Conservation (phyloP, 2,329 filamentous ascomycete genomes). For the Microdochium trichocladiopsis region DNA sequence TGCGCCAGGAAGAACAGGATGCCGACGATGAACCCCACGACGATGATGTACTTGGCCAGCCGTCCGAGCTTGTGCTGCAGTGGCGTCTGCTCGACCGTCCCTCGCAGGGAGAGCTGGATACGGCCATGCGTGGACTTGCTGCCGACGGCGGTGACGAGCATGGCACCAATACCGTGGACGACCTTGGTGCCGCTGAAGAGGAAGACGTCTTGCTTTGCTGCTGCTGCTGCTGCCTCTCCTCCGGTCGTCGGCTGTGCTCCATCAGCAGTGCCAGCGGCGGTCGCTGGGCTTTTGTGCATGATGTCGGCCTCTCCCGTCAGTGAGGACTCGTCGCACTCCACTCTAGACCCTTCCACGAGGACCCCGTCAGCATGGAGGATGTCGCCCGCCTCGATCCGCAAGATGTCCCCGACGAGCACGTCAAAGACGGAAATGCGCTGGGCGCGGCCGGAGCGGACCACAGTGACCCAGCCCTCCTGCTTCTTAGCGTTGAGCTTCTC, state of each 20-base stretch:
- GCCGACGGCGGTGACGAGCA: slow-evolving; percentile 46
- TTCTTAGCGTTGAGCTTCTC: slow-evolving; percentile 50
- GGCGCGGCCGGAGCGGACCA: slow-evolving; percentile 56
- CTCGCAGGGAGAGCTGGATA: slow-evolving; percentile 47
- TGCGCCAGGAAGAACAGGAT: slow-evolving; percentile 71
- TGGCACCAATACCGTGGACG: slow-evolving; percentile 46
- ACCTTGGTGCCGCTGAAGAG: slow-evolving; percentile 50
- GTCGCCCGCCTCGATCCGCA: slow-evolving; percentile 61
- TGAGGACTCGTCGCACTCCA: slow-evolving; percentile 65
- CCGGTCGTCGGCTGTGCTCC: too few species aligned
- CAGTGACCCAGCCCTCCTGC: slow-evolving; percentile 55
- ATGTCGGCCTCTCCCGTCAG: slow-evolving; percentile 64
- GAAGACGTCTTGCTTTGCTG: slow-evolving; percentile 53
- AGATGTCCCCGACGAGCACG: slow-evolving; percentile 57
- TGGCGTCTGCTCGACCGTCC: slow-evolving; percentile 43
- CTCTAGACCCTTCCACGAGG: slow-evolving; percentile 54
- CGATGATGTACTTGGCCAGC: slow-evolving; percentile 42
- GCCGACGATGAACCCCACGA: slow-evolving; percentile 57
- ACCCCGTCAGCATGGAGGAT: slow-evolving; percentile 61
- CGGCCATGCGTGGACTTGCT: slow-evolving; percentile 47
- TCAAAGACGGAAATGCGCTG: slow-evolving; percentile 55
- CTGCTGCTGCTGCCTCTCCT: too few species aligned
- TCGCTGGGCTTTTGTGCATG: slow-evolving; percentile 55
- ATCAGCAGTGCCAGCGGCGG: slow-evolving; percentile 48
- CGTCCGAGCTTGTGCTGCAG: slow-evolving; percentile 45